phyloP scores from a whole-genome alignment of 257 asterid genomes.

The Leonotis leonurus region DNA sequence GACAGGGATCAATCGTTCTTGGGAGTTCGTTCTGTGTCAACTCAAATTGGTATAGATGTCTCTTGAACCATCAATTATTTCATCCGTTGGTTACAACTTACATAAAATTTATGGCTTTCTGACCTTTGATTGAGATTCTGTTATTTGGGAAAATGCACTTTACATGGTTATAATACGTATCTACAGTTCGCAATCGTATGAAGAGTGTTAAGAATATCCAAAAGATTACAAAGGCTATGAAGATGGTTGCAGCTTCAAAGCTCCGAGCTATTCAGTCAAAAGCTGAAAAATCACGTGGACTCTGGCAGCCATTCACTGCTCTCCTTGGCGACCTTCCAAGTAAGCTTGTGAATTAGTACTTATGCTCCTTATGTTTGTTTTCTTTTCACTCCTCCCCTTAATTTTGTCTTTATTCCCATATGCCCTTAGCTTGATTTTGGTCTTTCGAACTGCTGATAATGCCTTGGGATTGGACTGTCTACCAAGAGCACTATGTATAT shows the following conservation, averaged over 20 bases:
- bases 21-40: conserved; percentile 77
- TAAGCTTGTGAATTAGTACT: conserved; percentile 26
- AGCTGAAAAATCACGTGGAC: conserved; percentile 91
- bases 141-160: conserved; percentile 31
- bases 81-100: not conserved
- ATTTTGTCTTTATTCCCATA: not conserved
- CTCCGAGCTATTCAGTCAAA: conserved; percentile 81
- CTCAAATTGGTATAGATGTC: conserved; percentile 66
- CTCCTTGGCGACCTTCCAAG: conserved; percentile 96
- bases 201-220: conserved; percentile 92
- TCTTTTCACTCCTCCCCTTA: not conserved
- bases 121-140: conserved; percentile 7
- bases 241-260: conserved; percentile 99
- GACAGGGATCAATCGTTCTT: conserved; percentile 55
- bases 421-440: not conserved
- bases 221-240: conserved; percentile 98
- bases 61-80: not conserved
- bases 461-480: not conserved
- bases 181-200: conserved; percentile 86
- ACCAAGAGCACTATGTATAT: not conserved
- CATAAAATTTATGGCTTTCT: not conserved
- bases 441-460: not conserved
- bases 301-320: conserved; percentile 99
- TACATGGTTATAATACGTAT: conserved; percentile 12
- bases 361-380: not conserved